Evolutionary conservation across 2,329 filamentous ascomycete species (phyloP), one percentile per base, ranked within the genome.

Genomic region (Venturia asperata): DNA sequence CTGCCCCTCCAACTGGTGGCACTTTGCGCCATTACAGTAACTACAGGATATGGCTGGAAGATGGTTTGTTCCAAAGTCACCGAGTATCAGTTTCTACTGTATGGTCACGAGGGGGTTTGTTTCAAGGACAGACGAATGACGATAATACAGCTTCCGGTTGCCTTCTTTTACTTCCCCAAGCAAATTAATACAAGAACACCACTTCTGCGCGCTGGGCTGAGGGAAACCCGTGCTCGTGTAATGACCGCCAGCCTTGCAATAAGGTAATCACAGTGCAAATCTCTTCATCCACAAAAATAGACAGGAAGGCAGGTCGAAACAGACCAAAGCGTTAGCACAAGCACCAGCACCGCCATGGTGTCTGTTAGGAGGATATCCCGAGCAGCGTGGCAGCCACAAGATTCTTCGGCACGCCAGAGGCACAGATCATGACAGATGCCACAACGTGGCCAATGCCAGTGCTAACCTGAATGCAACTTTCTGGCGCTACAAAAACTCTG

Each of bases 311-410:
- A n/a, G 47, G 47, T 56, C 30, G 27, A 37, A 37, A 34, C 30
- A 1, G 1, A 37, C 27, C 52, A 19, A 37, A 56, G 19, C n/a
- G 6, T 1, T 37, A n/a, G 52, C 5, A 56, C 49, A 55, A 34
- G 2, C 24, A 55, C 30, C 49, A 34, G 49, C 49, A 55, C 49
- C 10, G 11, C 49, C 7, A 3, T 19, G 24, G 49, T 24, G 24
- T 55, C n/a, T 55, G 4, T 21, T 15, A 9, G 7, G n/a, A 10
- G 5, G 11, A 21, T 10, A 5, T 49, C 15, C 10, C 27, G 15
- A 55, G 9, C 49, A 34, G 24, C 47, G 47, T 37, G 52, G 52
- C 52, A 56, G 52, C 52, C 52, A 56, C 52, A 9, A 37, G 19
- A 49, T 27, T 4, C 11, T n/a, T 37, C 4, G n/a, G 24, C 17